These are phyloP conservation scores for Magnaporthiopsis incrustans DNA, from an alignment of 2,329 filamentous ascomycete species.

Conservation along the genomic window DNA sequence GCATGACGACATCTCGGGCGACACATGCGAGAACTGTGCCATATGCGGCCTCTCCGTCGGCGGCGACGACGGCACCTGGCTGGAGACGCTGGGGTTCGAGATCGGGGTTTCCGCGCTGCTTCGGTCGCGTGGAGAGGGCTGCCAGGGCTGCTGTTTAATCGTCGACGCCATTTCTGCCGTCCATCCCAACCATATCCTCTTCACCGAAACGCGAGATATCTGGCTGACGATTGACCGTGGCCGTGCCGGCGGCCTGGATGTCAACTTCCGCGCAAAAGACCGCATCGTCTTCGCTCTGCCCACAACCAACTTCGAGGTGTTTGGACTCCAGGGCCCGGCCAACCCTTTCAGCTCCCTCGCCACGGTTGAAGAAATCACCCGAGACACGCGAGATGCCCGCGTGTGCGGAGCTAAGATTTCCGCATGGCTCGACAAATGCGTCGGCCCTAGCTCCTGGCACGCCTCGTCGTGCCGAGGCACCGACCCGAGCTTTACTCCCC, in stretches of 20 bases:
- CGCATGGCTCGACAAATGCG: neutral
- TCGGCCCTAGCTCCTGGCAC: neutral
- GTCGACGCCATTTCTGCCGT: neutral
- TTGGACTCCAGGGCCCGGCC: neutral
- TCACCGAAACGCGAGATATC: neutral
- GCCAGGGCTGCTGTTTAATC: neutral
- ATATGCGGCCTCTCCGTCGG: neutral
- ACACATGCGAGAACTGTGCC: neutral
- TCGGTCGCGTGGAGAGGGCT: neutral
- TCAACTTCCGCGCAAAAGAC: neutral
- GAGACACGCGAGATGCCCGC: neutral
- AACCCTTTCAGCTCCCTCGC: neutral
- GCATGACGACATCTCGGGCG: neutral
- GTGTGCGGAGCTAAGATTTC: neutral
- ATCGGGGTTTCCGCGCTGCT: neutral
- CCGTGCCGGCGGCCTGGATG: neutral
- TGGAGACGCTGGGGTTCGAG: neutral
- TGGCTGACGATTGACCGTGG: neutral
- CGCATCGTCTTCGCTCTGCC: neutral
- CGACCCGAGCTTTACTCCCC: neutral
- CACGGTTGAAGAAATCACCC: neutral
- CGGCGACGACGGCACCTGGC: neutral
- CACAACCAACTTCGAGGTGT: neutral
- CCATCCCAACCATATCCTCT: neutral
- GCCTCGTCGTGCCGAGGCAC: neutral